Evolutionary conservation across 1,284 basidiomycete genomes (phyloP).

Genomic region (Fistulinella cinereoalba): DNA sequence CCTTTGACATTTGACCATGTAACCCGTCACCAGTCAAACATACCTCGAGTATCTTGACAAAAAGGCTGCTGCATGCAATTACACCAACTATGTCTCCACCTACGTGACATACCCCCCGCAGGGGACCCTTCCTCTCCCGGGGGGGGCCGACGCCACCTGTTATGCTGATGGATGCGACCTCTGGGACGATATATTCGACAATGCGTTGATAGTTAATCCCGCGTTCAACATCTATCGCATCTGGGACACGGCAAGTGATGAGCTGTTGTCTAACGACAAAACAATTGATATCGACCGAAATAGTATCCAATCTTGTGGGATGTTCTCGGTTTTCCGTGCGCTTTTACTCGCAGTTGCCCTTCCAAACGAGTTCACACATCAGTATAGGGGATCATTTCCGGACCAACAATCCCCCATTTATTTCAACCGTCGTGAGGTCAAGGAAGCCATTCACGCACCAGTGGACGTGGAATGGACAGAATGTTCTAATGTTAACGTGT

Average conservation of each 20-base stretch:
- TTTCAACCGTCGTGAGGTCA: conserved; percentile 70
- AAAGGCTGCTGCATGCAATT: conserved; percentile 55
- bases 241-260: conserved; percentile 54
- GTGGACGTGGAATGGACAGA: conserved; percentile 57
- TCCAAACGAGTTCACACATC: background rate
- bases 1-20: background rate
- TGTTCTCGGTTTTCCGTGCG: conserved; percentile 72
- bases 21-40: conserved; percentile 45
- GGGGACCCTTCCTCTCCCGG: conserved; percentile 56
- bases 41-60: conserved; percentile 60
- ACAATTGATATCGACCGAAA: conserved; percentile 16
- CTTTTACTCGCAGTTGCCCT: conserved; percentile 1
- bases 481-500: conserved; percentile 61
- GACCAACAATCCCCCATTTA: conserved; percentile 54
- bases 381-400: conserved; percentile 55
- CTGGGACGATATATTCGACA: conserved; percentile 61
- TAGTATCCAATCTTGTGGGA: conserved; percentile 65
- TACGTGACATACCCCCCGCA: conserved; percentile 65
- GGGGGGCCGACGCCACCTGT: conserved; percentile 43
- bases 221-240: conserved; percentile 77
- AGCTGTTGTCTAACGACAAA: rapidly evolving
- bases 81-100: conserved; percentile 58
- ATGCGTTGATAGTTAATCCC: conserved; percentile 60
- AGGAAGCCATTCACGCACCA: conserved; percentile 71
- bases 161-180: conserved; percentile 57